phyloP scores from a whole-genome alignment of 2,329 filamentous ascomycete genomes.

The Chalaropsis thielavioides region DNA sequence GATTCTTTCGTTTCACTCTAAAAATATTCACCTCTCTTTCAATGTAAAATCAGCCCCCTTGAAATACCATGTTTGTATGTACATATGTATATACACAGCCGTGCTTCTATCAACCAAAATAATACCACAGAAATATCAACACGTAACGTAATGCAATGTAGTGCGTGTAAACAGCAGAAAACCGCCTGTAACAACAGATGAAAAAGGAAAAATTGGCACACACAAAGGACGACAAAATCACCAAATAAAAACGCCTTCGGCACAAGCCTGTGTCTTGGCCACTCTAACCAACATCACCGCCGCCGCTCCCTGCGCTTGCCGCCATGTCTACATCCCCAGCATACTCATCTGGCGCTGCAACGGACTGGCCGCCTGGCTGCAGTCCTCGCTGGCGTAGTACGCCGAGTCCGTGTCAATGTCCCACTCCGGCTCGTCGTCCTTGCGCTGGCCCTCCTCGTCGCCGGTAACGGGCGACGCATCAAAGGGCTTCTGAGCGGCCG shows the following conservation, averaged over 20 bases:
- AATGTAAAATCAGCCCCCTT: background rate
- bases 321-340: constrained; percentile 39
- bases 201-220: constrained; percentile 13
- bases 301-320: constrained; percentile 19
- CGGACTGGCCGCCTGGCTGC: constrained; percentile 51
- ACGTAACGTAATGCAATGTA: background rate
- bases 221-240: constrained; percentile 2
- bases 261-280: constrained; percentile 5
- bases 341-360: constrained; percentile 60
- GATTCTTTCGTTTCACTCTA: background rate
- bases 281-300: background rate
- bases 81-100: background rate
- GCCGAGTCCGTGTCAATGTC: constrained; percentile 86
- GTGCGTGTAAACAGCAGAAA: background rate
- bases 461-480: constrained; percentile 36
- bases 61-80: background rate
- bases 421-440: constrained; percentile 49
- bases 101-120: background rate
- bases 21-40: background rate
- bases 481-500: constrained; percentile 85
- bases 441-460: constrained; percentile 25
- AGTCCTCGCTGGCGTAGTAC: constrained; percentile 58
- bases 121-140: background rate
- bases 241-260: constrained; percentile 4
- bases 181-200: background rate